phyloP scores from a whole-genome alignment of 177 flowering plant species.

The Vitis hybrid region DNA sequence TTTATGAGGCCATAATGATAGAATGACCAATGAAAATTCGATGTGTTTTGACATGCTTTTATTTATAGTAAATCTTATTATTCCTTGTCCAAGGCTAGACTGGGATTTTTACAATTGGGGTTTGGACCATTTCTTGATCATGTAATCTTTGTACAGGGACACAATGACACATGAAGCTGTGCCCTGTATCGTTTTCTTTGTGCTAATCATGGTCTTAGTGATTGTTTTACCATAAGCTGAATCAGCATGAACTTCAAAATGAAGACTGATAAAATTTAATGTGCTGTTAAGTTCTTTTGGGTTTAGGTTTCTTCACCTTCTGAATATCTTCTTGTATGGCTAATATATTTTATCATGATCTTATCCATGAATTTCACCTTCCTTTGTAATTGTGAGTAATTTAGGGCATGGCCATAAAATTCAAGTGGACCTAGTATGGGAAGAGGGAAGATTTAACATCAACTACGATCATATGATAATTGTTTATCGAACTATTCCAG shows the following conservation, averaged over 20 bases:
- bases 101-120: background rate
- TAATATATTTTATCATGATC: no score
- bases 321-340: no score
- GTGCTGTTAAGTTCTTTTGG: no score
- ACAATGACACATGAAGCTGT: background rate
- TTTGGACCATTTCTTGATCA: background rate
- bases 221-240: background rate
- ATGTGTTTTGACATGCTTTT: background rate
- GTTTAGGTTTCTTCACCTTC: no score
- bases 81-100: background rate
- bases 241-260: no score
- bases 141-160: background rate
- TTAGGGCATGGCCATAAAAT: no score
- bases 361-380: no score
- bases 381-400: no score
- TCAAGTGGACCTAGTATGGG: no score
- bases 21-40: constrained; percentile 1
- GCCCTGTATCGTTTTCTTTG: background rate
- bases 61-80: background rate
- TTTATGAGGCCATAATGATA: constrained; percentile 15
- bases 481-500: background rate
- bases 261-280: no score
- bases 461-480: background rate
- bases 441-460: background rate
- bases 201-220: background rate